Conservation (phyloP, 2,329 filamentous ascomycete species). For the Aspergillus thermomutatus region DNA sequence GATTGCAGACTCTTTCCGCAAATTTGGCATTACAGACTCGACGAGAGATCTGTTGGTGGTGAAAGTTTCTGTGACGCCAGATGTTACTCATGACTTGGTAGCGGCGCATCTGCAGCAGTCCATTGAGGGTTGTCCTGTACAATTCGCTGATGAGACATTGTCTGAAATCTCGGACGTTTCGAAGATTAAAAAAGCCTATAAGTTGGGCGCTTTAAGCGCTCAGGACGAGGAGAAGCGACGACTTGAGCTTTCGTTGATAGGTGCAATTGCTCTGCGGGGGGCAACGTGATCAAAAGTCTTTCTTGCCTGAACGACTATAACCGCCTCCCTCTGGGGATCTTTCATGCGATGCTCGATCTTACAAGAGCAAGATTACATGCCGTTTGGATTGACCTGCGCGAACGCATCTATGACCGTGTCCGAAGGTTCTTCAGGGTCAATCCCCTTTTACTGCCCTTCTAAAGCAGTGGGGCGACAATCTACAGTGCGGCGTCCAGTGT, state of each 20-base stretch:
- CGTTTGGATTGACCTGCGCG: background rate
- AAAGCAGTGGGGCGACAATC: background rate
- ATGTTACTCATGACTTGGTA: conserved; percentile 47
- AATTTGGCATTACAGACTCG: conserved; percentile 72
- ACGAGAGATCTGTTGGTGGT: conserved; percentile 74
- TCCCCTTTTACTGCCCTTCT: background rate
- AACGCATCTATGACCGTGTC: background rate
- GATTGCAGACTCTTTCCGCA: conserved; percentile 89
- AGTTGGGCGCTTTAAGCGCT: conserved; percentile 62
- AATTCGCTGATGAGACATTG: conserved; percentile 64
- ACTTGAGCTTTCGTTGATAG: conserved; percentile 67
- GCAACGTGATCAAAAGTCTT: conserved; percentile 31
- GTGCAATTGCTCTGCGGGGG: conserved; percentile 74
- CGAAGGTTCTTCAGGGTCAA: background rate
- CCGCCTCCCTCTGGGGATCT: background rate
- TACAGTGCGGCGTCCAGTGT: background rate
- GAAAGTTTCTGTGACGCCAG: conserved; percentile 64
- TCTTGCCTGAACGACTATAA: background rate
- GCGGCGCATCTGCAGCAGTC: conserved; percentile 59
- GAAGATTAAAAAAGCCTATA: conserved; percentile 81
- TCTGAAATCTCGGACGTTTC: conserved; percentile 58
- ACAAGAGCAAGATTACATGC: background rate
- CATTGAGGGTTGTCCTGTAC: conserved; percentile 59
- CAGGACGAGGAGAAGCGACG: conserved; percentile 22
- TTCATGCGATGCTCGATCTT: background rate